phyloP scores from a whole-genome alignment of 2,329 filamentous ascomycete species.

The Cyphellophora attinorum region DNA sequence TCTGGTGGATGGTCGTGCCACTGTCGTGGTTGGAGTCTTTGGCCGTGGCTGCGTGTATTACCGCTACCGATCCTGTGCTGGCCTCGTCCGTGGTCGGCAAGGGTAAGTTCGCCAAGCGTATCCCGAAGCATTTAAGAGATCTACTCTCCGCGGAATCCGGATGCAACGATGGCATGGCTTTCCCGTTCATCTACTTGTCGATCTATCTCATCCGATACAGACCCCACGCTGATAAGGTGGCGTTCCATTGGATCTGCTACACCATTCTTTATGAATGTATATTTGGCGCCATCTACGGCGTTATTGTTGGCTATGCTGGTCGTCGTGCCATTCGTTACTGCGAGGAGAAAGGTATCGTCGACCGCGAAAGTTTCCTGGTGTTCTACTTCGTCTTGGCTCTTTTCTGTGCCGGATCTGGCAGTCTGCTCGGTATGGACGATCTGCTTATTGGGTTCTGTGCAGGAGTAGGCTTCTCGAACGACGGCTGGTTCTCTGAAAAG shows the following conservation, averaged over 20 bases:
- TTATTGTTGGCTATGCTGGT: conserved; percentile 77
- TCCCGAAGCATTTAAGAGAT: conserved; percentile 95
- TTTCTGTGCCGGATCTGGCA: conserved; percentile 90
- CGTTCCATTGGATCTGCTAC: conserved; percentile 78
- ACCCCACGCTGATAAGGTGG: conserved; percentile 57
- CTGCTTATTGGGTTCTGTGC: conserved; percentile 88
- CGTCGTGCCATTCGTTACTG: conserved; percentile 83
- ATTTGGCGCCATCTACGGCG: conserved; percentile 82
- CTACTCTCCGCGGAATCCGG: conserved; percentile 91
- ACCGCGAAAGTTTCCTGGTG: conserved; percentile 92
- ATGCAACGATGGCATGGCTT: conserved; percentile 99
- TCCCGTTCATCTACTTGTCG: conserved; percentile 90
- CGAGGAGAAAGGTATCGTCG: conserved; percentile 76
- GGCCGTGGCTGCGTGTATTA: conserved; percentile 82
- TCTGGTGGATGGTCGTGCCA: conserved; percentile 78
- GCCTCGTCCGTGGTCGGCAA: conserved; percentile 97
- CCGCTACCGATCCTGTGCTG: conserved; percentile 90
- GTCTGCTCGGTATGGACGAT: conserved; percentile 85
- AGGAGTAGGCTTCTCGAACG: conserved; percentile 98
- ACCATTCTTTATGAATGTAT: conserved; percentile 93
- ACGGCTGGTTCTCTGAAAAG: conserved; percentile 97
- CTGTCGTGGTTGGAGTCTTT: conserved; percentile 86
- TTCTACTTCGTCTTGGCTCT: conserved; percentile 97
- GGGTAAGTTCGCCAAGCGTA: conserved; percentile 94
- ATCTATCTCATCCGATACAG: conserved; percentile 82